Conservation (phyloP, 441 rosid genomes). For the Syzygium syzygioides region DNA sequence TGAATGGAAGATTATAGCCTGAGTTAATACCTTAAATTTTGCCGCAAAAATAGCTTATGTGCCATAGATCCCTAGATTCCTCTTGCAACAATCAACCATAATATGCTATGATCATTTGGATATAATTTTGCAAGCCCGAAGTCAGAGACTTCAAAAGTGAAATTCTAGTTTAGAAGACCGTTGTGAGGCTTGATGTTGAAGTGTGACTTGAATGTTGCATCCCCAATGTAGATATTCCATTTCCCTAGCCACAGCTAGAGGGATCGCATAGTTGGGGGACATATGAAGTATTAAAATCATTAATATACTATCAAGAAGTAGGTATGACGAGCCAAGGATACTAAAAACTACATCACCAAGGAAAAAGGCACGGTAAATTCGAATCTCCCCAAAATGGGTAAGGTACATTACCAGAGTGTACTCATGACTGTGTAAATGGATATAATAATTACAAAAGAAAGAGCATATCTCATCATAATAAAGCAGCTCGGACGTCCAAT, state of each 20-base stretch:
- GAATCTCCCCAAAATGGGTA: not conserved
- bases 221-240: not conserved
- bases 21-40: no score
- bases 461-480: not conserved
- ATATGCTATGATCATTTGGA: not conserved
- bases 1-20: no score
- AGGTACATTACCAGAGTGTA: not conserved
- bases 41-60: not conserved
- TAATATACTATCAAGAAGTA: not conserved
- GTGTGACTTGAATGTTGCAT: not conserved
- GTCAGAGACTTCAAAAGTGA: not conserved
- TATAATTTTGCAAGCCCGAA: not conserved
- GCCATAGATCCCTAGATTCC: not conserved
- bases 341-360: not conserved
- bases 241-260: not conserved
- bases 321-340: not conserved
- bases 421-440: not conserved
- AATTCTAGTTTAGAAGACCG: not conserved
- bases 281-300: not conserved
- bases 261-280: not conserved
- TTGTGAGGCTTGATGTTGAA: no score
- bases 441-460: not conserved
- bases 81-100: not conserved
- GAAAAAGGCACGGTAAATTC: not conserved
- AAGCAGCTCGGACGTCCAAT: constrained; percentile 5